Base-by-base conservation (phyloP, 1,284 basidiomycete species). In the Apiotrichum laibachii region DNA sequence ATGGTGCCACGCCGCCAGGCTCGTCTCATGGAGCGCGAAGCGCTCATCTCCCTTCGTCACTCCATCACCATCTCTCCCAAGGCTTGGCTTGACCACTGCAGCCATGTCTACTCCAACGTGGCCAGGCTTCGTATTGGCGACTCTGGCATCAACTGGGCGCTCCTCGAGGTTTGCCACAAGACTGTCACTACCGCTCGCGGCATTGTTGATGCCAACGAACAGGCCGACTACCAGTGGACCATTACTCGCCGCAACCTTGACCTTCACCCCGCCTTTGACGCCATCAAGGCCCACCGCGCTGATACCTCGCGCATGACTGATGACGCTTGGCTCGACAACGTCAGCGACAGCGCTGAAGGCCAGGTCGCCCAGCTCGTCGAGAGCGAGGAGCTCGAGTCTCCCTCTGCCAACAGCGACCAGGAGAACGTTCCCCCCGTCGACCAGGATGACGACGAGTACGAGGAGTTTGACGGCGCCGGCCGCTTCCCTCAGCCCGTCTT, bases 61-160 rank as follows among this genome's bases (percentile, higher is more conserved):
- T 54, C 57, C 2, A 43, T 59, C 34, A 51, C 48, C 18, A 59
- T 59, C 26, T 19, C 53, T 2, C 53, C 50, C 49, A 46, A 59
- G 49, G 26, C 57, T 6, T 59, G 57, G 57, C 53, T 50, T 10
- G 57, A 59, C 53, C 57, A 59, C 53, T 59, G 57, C 57, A 51
- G 43, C 48, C 35, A 46, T 13, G 48, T 59, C 16, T 59, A 59
- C 53, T 45, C 53, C 10, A 44, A 40, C 43, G 44, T 59, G 19
- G 53, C 57, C 47, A 35, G 48, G 16, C 40, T 42, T 16, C 47
- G 44, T 43, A 40, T 54, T 40, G 21, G 37, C 22, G 49, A 55
- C 31, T 26, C 44, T 39, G 9, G 7, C 43, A 43, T 59, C 47
- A 56, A 47, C 19, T 50, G 54, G 47, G 45, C 47, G 18, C 42